A percentile compares a stretch with the other conserved stretches of the same genome.
phyloP scores from a whole-genome alignment of 176 grass and related monocot species.

The Aegilops tauschii region DNA sequence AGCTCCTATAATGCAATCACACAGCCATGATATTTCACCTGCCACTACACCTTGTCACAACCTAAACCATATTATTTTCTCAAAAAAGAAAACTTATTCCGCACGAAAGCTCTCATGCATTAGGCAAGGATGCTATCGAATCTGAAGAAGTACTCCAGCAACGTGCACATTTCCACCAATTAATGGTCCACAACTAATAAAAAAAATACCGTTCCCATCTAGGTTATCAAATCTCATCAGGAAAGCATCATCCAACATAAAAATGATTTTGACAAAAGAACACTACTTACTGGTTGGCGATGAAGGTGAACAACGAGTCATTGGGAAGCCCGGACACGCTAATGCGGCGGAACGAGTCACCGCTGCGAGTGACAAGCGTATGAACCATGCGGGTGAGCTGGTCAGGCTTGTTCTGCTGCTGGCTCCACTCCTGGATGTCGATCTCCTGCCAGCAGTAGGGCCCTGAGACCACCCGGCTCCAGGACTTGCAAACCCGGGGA shows the following conservation, averaged over 20 bases:
- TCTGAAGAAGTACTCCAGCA: not conserved
- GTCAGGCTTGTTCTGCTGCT: slow-evolving; percentile 77
- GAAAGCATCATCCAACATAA: slow-evolving; percentile 2
- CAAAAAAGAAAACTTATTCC: not conserved
- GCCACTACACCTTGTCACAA: not conserved
- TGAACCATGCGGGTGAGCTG: slow-evolving; percentile 81
- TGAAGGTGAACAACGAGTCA: slow-evolving; percentile 76
- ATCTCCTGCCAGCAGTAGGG: slow-evolving; percentile 99
- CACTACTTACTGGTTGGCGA: slow-evolving; percentile 81
- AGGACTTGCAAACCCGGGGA: slow-evolving; percentile 85
- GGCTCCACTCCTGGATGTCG: slow-evolving; percentile 95
- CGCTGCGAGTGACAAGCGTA: slow-evolving; percentile 64
- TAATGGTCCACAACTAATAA: not conserved
- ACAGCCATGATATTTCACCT: not conserved
- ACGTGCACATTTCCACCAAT: not conserved
- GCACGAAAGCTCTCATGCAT: not conserved
- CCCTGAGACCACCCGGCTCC: slow-evolving; percentile 61
- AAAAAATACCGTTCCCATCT: not conserved
- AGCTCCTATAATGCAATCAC: not conserved
- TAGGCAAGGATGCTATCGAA: not conserved
- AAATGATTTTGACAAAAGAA: not conserved
- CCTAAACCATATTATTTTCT: not conserved
- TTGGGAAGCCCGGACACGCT: slow-evolving; percentile 65
- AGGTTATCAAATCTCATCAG: not conserved
- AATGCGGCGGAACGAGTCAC: slow-evolving; percentile 69